Base-by-base conservation (phyloP, 139 green algal genomes). In the Coelastrella sp. region DNA sequence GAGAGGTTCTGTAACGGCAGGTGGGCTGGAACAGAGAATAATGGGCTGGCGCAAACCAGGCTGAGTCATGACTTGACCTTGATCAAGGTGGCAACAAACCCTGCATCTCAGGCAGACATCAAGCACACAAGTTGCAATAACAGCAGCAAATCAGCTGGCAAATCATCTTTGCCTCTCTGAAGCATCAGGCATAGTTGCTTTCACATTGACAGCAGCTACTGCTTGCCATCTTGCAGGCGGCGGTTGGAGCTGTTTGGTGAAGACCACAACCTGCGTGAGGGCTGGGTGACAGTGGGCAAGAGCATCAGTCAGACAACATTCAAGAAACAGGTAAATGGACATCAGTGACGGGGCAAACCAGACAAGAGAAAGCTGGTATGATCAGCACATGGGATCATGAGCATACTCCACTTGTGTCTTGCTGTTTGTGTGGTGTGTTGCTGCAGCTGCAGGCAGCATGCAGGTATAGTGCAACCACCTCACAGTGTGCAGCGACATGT, bases 231-330 rank as follows among this genome's bases (percentile, higher is more conserved):
- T 49, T 49, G 58, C 88, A 94, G 79, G 87, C 78, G 96, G 65
- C 91, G 96, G 8, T 85, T 98, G 80, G 96, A 98, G 94, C 93
- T 98, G 85, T 98, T 98, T 94, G 96, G 96, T 8, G 95, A 96
- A 90, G 96, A 98, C 85, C 95, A 97, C 91, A 98, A 98, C 91
- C 96, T 98, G 80, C 95, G 96, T 6, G 75, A 92, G 10, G 96
- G 96, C 63, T 98, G 96, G 96, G 92, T 98, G 1, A 98, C 96
- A 0, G 92, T 98, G 27, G 96, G 96, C 78, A 92, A 90, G 11
- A 79, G n/a, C 57, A 94, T 98, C 24, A 94, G 90, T 20, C 92
- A 93, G 24, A 96, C 94, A 68, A 98, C 96, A 74, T 97, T 98
- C 92, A 95, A 93, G 22, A 78, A 90, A 0, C 84, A 95, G 88